phyloP scores from a whole-genome alignment of 73 alveolate genomes.

The Effrenium voratum region DNA sequence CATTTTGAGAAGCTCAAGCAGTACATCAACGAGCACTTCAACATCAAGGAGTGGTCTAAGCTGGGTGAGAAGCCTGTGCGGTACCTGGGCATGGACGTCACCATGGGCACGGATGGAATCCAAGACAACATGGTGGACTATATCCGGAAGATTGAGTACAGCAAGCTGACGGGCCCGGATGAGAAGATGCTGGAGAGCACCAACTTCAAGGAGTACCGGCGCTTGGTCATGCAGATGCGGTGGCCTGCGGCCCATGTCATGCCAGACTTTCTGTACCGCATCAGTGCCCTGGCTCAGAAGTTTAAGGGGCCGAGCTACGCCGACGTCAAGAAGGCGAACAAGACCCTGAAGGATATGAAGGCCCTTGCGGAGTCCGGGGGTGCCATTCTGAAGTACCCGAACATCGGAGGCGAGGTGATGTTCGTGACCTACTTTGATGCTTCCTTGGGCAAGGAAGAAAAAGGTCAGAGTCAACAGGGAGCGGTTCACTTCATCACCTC shows the following conservation, averaged over 20 bases:
- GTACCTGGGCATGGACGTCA: conserved; percentile 29
- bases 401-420: neutral
- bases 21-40: neutral
- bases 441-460: neutral
- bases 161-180: neutral
- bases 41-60: conserved; percentile 4
- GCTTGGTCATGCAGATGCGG: neutral
- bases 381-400: neutral
- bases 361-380: neutral
- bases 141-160: neutral
- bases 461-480: neutral
- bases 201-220: neutral
- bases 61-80: neutral
- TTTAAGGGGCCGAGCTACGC: neutral
- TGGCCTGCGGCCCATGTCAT: conserved; percentile 40
- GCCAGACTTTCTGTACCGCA: neutral
- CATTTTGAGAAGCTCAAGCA: too few relatives aligned
- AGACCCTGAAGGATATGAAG: neutral
- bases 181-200: neutral
- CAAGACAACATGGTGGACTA: conserved; percentile 1
- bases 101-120: neutral
- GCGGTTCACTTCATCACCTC: conserved; percentile 1
- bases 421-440: conserved; percentile 50
- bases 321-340: neutral
- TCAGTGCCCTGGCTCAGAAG: neutral